Conservation (phyloP, 768 basidiomycete species). For the Tephrocybe sp. region DNA sequence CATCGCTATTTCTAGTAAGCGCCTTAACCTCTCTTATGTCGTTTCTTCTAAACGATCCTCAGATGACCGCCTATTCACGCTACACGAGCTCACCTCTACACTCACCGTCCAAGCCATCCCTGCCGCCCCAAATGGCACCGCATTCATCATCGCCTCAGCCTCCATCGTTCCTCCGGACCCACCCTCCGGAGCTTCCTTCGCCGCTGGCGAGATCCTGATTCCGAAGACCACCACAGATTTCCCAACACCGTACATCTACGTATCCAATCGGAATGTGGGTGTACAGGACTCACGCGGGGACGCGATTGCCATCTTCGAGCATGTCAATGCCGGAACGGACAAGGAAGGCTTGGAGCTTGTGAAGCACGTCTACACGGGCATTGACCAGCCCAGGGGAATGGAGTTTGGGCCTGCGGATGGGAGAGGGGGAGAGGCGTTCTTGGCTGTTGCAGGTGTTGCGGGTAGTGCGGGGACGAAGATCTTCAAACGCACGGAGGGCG, state of each 20-base stretch:
- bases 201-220: constrained; percentile 65
- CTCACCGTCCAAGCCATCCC: constrained; percentile 61
- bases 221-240: constrained; percentile 46
- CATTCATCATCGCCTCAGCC: constrained; percentile 45
- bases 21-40: neutral
- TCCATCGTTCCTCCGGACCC: constrained; percentile 49
- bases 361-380: constrained; percentile 58
- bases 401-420: constrained; percentile 47
- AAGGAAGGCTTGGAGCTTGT: constrained; percentile 32
- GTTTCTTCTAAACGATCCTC: neutral
- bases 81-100: constrained; percentile 59
- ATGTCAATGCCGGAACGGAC: constrained; percentile 22
- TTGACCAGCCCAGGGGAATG: constrained; percentile 69
- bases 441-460: constrained; percentile 52
- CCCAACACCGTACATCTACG: constrained; percentile 58
- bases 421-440: constrained; percentile 50
- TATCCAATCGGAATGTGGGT: constrained; percentile 63
- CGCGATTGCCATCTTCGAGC: constrained; percentile 62
- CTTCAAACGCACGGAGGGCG: constrained; percentile 50
- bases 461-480: constrained; percentile 56
- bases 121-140: constrained; percentile 48
- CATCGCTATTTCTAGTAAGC: constrained; percentile 40
- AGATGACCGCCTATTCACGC: constrained; percentile 51
- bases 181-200: constrained; percentile 40
- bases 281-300: constrained; percentile 52